Evolutionary conservation across 306 rosid genomes (phyloP).

Genomic region (Corylus americana): DNA sequence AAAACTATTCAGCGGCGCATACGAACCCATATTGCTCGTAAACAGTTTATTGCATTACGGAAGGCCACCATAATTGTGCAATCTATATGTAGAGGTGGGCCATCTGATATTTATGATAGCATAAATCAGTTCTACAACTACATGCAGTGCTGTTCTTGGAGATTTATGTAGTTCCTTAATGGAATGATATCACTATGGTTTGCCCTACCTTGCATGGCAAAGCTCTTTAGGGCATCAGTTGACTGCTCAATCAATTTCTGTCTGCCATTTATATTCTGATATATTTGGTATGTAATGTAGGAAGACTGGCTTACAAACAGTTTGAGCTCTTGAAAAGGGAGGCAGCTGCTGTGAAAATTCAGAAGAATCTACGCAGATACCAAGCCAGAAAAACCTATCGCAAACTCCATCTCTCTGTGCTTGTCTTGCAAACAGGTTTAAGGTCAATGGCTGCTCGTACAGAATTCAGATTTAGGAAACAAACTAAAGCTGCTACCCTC

Average conservation of each 20-base stretch:
- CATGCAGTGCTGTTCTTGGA: conserved; percentile 19
- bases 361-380: conserved; percentile 65
- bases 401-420: conserved; percentile 59
- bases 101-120: conserved; percentile 27
- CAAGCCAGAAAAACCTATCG: conserved; percentile 58
- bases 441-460: conserved; percentile 82
- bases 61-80: conserved; percentile 65
- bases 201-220: neutral
- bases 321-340: conserved; percentile 65
- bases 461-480: conserved; percentile 67
- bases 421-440: conserved; percentile 79
- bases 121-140: conserved; percentile 23
- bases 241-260: conserved; percentile 27
- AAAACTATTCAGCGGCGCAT: conserved; percentile 80
- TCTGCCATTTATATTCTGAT: conserved; percentile 25
- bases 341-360: conserved; percentile 81
- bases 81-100: conserved; percentile 85
- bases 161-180: conserved; percentile 16
- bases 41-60: conserved; percentile 74
- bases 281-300: conserved; percentile 46
- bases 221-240: conserved; percentile 24
- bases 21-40: conserved; percentile 77
- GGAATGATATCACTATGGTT: conserved; percentile 5
- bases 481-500: conserved; percentile 69
- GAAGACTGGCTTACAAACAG: conserved; percentile 79